Conservation (phyloP, 2,329 filamentous ascomycete species). For the Ambrosiella cleistominuta region DNA sequence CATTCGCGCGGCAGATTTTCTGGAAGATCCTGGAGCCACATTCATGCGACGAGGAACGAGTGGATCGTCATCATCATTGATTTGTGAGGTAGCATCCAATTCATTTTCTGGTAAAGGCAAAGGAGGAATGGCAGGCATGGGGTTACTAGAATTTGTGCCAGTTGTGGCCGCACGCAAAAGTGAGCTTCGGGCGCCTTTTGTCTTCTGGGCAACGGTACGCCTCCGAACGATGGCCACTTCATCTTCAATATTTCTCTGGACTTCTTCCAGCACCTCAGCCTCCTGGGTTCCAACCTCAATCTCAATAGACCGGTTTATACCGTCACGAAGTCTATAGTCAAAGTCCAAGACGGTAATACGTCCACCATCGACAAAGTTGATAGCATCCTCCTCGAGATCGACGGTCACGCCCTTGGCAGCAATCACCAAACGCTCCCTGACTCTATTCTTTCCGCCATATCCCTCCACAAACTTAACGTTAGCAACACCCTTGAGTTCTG, state of each 20-base stretch:
- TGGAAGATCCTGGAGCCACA: constrained; percentile 14
- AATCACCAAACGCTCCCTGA: constrained; percentile 45
- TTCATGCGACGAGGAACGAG: constrained; percentile 30
- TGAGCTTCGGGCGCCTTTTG: constrained; percentile 28
- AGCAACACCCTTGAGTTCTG: constrained; percentile 46
- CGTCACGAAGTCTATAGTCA: constrained; percentile 41
- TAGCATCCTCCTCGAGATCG: constrained; percentile 49
- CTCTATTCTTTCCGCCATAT: constrained; percentile 26
- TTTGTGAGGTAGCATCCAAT: constrained; percentile 7
- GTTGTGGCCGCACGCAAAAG: constrained; percentile 32
- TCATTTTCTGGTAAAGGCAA: constrained; percentile 16
- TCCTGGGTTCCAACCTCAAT: constrained; percentile 59
- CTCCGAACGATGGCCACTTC: constrained; percentile 66
- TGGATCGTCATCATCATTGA: constrained; percentile 31
- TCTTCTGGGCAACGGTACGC: constrained; percentile 50
- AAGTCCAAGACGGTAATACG: constrained; percentile 60
- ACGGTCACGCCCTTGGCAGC: constrained; percentile 53
- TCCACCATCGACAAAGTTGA: constrained; percentile 63
- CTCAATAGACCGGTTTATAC: constrained; percentile 35
- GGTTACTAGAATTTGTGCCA: constrained; percentile 13
- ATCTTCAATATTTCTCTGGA: constrained; percentile 53
- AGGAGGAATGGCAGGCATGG: constrained; percentile 16
- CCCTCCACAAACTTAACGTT: constrained; percentile 55
- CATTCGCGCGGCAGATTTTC: not conserved
- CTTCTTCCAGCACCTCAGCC: constrained; percentile 55